A percentile compares a stretch with the other conserved stretches of the same genome.
Evolutionary conservation across 1,139 yeast species (phyloP).

Genomic region (Debaryomyces coudertii): DNA sequence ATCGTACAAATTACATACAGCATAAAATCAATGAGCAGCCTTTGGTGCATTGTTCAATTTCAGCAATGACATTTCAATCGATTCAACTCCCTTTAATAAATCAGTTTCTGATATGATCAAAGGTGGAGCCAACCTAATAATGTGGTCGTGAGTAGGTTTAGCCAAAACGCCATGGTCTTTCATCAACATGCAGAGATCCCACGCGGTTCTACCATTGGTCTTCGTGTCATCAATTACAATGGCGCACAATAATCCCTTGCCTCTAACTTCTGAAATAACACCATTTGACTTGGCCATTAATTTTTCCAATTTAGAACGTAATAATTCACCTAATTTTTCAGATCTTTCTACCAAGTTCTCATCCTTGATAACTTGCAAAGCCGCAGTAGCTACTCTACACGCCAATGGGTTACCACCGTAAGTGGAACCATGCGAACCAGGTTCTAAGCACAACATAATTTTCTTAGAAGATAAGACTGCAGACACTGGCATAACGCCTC

Average conservation of each 20-base stretch:
- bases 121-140: slow-evolving; percentile 96
- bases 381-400: slow-evolving; percentile 92
- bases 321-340: slow-evolving; percentile 65
- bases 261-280: slow-evolving; percentile 87
- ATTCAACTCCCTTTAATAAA: slow-evolving; percentile 75
- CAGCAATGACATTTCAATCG: slow-evolving; percentile 64
- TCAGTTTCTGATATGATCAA: slow-evolving; percentile 89
- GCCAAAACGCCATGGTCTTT: slow-evolving; percentile 89
- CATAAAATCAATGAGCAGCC: slow-evolving; percentile 36
- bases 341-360: slow-evolving; percentile 87
- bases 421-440: slow-evolving; percentile 98
- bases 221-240: slow-evolving; percentile 85
- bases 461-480: slow-evolving; percentile 87
- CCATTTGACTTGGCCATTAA: slow-evolving; percentile 67
- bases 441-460: slow-evolving; percentile 86
- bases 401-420: slow-evolving; percentile 98
- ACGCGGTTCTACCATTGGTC: slow-evolving; percentile 89
- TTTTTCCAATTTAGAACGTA: slow-evolving; percentile 66
- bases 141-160: slow-evolving; percentile 95
- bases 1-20: not conserved
- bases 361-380: slow-evolving; percentile 85
- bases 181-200: slow-evolving; percentile 94
- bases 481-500: slow-evolving; percentile 92
- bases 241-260: slow-evolving; percentile 87
- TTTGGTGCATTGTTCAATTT: slow-evolving; percentile 60